A percentile compares a stretch with the other conserved stretches of the same genome.
phyloP scores from a whole-genome alignment of 2,329 filamentous ascomycete genomes.

The Diaporthe longicolla region DNA sequence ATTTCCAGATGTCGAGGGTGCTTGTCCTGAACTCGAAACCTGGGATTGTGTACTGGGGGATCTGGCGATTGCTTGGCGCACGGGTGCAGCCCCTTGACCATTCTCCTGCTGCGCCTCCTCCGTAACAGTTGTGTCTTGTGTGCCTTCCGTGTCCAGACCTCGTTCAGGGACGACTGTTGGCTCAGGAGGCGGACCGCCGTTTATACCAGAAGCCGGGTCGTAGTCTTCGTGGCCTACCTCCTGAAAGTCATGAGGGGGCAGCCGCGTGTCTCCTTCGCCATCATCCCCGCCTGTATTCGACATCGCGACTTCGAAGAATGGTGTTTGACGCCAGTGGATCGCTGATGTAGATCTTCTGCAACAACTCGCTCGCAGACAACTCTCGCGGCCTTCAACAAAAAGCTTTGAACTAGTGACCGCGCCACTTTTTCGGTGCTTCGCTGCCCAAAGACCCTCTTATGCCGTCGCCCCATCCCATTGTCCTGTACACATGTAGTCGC shows the following conservation, averaged over 20 bases:
- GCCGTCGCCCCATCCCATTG: slow-evolving; percentile 36
- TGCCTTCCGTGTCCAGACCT: not conserved
- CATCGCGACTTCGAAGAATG: slow-evolving; percentile 12
- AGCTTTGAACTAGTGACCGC: not conserved
- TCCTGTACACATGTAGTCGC: slow-evolving; percentile 5
- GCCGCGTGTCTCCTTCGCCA: slow-evolving; percentile 7
- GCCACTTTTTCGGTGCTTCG: not conserved
- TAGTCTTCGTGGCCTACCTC: not conserved
- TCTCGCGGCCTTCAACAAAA: not conserved
- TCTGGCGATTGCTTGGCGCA: not conserved
- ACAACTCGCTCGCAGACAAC: not conserved
- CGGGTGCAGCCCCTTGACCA: not conserved
- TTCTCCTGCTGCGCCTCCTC: not conserved
- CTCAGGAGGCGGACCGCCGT: not conserved
- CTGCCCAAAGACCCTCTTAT: slow-evolving; percentile 29
- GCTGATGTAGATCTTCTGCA: not conserved
- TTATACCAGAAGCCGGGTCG: not conserved
- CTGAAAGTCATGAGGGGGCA: not conserved
- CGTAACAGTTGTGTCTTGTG: not conserved
- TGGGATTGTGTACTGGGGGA: not conserved
- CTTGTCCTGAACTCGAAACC: not conserved
- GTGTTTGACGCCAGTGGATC: not conserved
- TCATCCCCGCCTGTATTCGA: not conserved
- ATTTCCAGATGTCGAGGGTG: not conserved
- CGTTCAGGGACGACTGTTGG: not conserved